Percentiles rank a stretch among this genome's conserved stretches.
Conservation (phyloP, 2,329 filamentous ascomycete species). For the Onygena corvina region DNA sequence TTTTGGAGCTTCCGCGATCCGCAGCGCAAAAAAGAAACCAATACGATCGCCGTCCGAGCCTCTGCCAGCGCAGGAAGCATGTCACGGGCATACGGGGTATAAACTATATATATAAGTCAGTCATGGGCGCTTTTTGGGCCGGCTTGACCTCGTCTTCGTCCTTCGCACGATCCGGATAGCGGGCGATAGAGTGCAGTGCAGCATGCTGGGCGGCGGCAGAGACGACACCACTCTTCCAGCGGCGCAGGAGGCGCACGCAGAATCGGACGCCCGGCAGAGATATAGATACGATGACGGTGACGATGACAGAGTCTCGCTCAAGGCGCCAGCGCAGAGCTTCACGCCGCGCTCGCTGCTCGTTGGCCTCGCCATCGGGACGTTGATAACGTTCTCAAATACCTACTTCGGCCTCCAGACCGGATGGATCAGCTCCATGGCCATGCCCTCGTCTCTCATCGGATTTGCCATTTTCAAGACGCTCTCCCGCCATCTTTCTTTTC, state of each 20-base stretch:
- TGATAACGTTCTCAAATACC: constrained; percentile 95
- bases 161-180: not conserved
- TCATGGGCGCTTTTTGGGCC: not conserved
- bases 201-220: no score
- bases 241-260: not conserved
- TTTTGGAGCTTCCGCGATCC: not conserved
- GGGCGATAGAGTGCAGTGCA: no score
- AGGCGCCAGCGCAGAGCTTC: constrained; percentile 50
- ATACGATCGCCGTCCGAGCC: not conserved
- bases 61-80: no score
- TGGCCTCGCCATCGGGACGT: constrained; percentile 69
- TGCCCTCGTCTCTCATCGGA: constrained; percentile 88
- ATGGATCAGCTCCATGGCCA: constrained; percentile 81
- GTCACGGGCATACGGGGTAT: no score
- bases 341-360: constrained; percentile 68
- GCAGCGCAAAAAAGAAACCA: not conserved
- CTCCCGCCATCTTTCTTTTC: constrained; percentile 57
- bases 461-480: constrained; percentile 85
- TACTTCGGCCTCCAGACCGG: constrained; percentile 95
- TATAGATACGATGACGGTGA: not conserved
- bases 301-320: not conserved
- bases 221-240: no score
- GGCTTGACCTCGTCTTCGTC: no score
- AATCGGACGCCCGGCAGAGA: not conserved
- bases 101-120: no score